These are phyloP conservation scores for Persicaria maculosa DNA, from an alignment of 148 eudicot genomes.

Conservation along the genomic window DNA sequence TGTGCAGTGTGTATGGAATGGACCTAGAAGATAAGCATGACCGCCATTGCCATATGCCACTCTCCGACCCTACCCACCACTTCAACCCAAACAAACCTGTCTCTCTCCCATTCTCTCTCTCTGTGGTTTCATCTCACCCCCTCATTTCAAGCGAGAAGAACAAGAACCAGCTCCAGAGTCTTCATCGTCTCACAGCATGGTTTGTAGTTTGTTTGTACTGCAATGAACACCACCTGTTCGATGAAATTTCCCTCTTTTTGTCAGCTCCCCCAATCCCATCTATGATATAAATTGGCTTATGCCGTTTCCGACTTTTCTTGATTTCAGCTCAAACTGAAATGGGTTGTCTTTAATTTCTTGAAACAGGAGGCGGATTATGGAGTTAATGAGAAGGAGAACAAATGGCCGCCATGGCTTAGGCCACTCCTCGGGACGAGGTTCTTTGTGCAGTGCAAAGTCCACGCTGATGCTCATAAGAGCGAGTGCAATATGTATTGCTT, in stretches of 20 bases:
- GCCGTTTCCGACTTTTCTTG: not conserved
- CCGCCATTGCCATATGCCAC: slow-evolving; percentile 12
- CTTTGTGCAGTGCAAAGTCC: slow-evolving; percentile 19
- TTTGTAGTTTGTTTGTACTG: not conserved
- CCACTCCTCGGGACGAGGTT: slow-evolving; percentile 11
- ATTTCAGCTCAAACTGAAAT: slow-evolving; percentile 1
- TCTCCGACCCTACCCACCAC: slow-evolving; percentile 13
- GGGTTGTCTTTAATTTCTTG: not conserved
- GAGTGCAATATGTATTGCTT: slow-evolving; percentile 51
- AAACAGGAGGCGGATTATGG: slow-evolving; percentile 3
- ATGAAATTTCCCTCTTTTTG: not conserved
- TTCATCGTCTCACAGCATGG: not conserved
- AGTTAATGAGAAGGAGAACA: slow-evolving; percentile 6
- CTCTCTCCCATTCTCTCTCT: not conserved
- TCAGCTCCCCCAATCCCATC: not conserved
- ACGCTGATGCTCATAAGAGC: slow-evolving; percentile 28
- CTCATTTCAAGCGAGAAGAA: not conserved
- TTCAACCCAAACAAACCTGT: slow-evolving; percentile 5
- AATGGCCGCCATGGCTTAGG: slow-evolving; percentile 15
- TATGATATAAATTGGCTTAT: not conserved
- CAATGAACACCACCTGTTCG: slow-evolving; percentile 11
- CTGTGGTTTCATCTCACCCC: not conserved
- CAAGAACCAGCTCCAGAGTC: not conserved
- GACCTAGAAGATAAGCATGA: slow-evolving; percentile 10
- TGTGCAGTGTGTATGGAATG: slow-evolving; percentile 7